Conservation (phyloP, 2,329 filamentous ascomycete species). For the Paraphaeosphaeria minitans region DNA sequence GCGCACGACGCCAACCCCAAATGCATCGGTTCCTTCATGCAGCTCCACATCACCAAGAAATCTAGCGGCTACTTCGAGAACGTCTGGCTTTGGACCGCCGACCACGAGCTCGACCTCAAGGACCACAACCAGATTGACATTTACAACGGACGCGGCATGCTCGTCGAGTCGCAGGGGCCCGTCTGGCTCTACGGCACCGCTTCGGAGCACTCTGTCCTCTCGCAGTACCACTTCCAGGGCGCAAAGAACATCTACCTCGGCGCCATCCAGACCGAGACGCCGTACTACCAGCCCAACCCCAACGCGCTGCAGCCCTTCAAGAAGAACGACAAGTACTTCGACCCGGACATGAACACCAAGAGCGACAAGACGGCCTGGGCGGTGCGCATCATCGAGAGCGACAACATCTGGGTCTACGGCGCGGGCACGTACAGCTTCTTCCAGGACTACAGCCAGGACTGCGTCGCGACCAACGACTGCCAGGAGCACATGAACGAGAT, state of each 20-base stretch:
- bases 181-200: slow-evolving; percentile 75
- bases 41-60: slow-evolving; percentile 61
- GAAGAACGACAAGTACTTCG: slow-evolving; percentile 49
- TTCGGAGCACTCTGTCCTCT: slow-evolving; percentile 70
- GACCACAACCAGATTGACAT: slow-evolving; percentile 79
- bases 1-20: slow-evolving; percentile 65
- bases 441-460: slow-evolving; percentile 60
- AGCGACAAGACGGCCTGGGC: slow-evolving; percentile 53
- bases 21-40: slow-evolving; percentile 75
- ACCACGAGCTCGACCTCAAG: slow-evolving; percentile 80
- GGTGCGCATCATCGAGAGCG: slow-evolving; percentile 48
- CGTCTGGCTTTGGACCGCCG: slow-evolving; percentile 86
- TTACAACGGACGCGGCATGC: slow-evolving; percentile 84
- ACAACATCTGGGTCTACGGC: slow-evolving; percentile 53
- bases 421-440: slow-evolving; percentile 64
- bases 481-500: slow-evolving; percentile 58
- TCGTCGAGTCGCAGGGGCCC: slow-evolving; percentile 76
- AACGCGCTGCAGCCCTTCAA: slow-evolving; percentile 63
- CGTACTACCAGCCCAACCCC: slow-evolving; percentile 73
- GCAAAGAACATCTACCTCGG: slow-evolving; percentile 68
- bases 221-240: slow-evolving; percentile 70
- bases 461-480: slow-evolving; percentile 55
- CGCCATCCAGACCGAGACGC: slow-evolving; percentile 71
- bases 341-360: slow-evolving; percentile 48
- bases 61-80: slow-evolving; percentile 83